Base-by-base conservation (phyloP, 331 rosid genomes). In the Stylosanthes scabra region DNA sequence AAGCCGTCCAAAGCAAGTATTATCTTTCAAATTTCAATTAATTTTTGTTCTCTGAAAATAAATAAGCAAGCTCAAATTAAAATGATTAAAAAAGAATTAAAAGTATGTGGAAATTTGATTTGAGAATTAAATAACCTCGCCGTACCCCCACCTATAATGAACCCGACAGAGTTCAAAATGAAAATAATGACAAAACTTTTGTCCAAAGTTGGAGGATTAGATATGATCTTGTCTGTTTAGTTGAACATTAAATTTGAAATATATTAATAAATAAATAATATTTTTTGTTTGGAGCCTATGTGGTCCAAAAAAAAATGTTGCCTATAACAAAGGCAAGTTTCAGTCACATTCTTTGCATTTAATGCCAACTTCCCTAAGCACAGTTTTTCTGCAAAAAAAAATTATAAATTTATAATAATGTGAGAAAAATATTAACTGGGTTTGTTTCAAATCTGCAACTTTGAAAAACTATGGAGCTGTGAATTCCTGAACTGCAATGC, bases 351-450 rank as follows among this genome's bases (percentile, higher is more conserved):
- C 73, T 14, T 20, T 16, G 56, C 37, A 31, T 31, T 31, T 31
- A 31, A 31, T 34, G 47, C 60, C 52, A 59, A 15, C 28, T 51
- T 70, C 40, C 34, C 34, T 41, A 13, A 42, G 27, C 55, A 56
- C 15, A 9, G 14, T 56, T 9, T 58, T 25, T 39, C 2, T 9
- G 49, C 16, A 37, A 11, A 65, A 56, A 65, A 57, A 71, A 13
- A 14, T 70, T 62, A 56, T 9, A 7, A 25, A n/a, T 55, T 1
- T 49, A 9, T 8, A 28, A 14, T 40, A 42, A 46, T 49, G 37
- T 20, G 67, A 37, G 52, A 68, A 67, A 76, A 76, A 68, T 40
- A 59, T 61, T 41, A n/a, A n/a, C 12, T 63, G 63, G 78, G 68
- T 66, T 27, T 4, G 49, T 15, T 72, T 79, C 60, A 40, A 73